Evolutionary conservation across 495 filamentous ascomycete species (phyloP), one percentile per base, ranked within the genome.

Genomic region (Margaritispora aquatica): DNA sequence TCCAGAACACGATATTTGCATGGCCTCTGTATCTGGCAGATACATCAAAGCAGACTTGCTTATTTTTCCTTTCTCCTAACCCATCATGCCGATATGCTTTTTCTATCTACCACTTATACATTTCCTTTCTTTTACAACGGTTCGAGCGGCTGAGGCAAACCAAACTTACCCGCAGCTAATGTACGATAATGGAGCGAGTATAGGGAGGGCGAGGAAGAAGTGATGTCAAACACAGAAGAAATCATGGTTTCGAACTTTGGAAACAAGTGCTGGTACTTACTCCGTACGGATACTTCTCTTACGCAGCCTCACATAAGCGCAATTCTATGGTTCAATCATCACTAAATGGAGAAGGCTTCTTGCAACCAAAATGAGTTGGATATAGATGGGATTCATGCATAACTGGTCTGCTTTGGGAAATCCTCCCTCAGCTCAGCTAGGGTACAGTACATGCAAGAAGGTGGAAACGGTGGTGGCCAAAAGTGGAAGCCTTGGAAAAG

Each of bases 231-330:
- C 7, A 17, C 47, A 50, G 24, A 50, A 50, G 47, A 23, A 50
- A 50, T 50, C 47, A 50, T 50, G 47, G n/a, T 50, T 50, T 50
- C 47, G 47, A 50, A 50, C 47, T 50, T 11, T 26, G 4, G n/a
- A 23, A 50, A 50, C 47, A 50, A 50, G n/a, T n/a, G n/a, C n/a
- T n/a, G n/a, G n/a, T n/a, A n/a, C n/a, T n/a, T 17, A 44, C 38
- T 44, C 38, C 38, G 19, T 9, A 9, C 38, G 17, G 7, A n/a
- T 44, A n/a, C 38, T 9, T 44, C 29, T 50, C 20, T 26, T 50
- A 22, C 47, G 26, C 47, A 50, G 47, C 47, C 47, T 26, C 47
- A 26, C 17, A 17, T 50, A 50, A 50, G 47, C 47, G 47, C 47
- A 50, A 23, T 2, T 17, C 8, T 50, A 10, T 50, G 47, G 47